A percentile compares a stretch with the other conserved stretches of the same genome.
Conservation (phyloP, 495 filamentous ascomycete genomes). For the Viridothelium virens region DNA sequence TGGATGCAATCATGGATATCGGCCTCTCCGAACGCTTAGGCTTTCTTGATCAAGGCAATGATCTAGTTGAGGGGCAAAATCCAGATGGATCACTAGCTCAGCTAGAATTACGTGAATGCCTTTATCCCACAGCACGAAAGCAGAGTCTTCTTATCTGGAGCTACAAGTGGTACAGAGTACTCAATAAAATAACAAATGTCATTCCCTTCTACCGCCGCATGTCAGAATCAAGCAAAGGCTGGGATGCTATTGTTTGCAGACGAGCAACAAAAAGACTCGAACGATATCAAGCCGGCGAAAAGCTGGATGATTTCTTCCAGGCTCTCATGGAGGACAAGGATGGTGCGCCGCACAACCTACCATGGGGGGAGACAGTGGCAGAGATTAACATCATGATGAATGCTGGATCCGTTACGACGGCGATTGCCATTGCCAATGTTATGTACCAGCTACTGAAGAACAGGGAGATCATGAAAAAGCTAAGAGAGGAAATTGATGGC, state of each 20-base stretch:
- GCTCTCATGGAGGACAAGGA: constrained; percentile 48
- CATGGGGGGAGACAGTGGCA: constrained; percentile 30
- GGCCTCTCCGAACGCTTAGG: constrained; percentile 46
- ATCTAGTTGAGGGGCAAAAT: constrained; percentile 36
- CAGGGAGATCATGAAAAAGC: constrained; percentile 43
- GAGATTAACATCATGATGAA: constrained; percentile 40
- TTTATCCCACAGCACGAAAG: constrained; percentile 42
- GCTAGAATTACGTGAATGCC: constrained; percentile 40
- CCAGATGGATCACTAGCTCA: constrained; percentile 39
- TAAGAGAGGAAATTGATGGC: constrained; percentile 51
- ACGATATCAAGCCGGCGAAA: constrained; percentile 44
- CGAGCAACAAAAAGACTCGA: constrained; percentile 17
- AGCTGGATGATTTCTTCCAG: constrained; percentile 51
- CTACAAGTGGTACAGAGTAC: constrained; percentile 40
- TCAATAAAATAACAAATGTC: constrained; percentile 12
- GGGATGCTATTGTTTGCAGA: constrained; percentile 32
- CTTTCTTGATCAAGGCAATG: constrained; percentile 44
- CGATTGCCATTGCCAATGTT: constrained; percentile 43
- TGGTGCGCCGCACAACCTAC: constrained; percentile 30
- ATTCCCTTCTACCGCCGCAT: constrained; percentile 13
- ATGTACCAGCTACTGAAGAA: constrained; percentile 52
- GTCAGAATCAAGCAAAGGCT: constrained; percentile 26
- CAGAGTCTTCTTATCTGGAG: constrained; percentile 42
- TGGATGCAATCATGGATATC: constrained; percentile 35
- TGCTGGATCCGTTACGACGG: constrained; percentile 51